A percentile compares a stretch with the other conserved stretches of the same genome.
Conservation (phyloP, 345 rosid genomes). For the Gossypium turneri region DNA sequence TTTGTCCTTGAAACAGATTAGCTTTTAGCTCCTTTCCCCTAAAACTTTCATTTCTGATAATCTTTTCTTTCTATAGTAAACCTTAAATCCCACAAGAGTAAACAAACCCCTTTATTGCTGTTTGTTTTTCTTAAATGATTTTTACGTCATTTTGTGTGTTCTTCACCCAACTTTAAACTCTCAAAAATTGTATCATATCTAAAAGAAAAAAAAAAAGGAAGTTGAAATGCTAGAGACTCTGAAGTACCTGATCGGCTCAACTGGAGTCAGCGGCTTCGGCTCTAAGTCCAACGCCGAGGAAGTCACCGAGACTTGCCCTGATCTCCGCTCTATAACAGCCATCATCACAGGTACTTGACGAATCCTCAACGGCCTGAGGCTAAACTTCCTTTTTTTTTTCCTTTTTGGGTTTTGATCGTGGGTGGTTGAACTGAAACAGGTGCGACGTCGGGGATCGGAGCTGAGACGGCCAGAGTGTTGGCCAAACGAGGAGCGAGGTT, state of each 20-base stretch:
- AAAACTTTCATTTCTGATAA: not conserved
- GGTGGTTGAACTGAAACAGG: slow-evolving; percentile 34
- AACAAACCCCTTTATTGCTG: not conserved
- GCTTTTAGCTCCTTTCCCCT: not conserved
- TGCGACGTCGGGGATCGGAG: slow-evolving; percentile 96
- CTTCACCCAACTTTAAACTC: not conserved
- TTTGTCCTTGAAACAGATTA: slow-evolving; percentile 4
- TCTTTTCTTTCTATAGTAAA: not conserved
- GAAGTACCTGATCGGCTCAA: slow-evolving; percentile 71
- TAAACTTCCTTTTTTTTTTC: not conserved
- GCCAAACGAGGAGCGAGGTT: slow-evolving; percentile 77
- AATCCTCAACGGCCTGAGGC: slow-evolving; percentile 2
- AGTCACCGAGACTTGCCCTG: slow-evolving; percentile 51
- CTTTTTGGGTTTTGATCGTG: not conserved
- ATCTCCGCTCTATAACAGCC: slow-evolving; percentile 67
- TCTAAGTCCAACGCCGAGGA: slow-evolving; percentile 87
- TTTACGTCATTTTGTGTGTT: not conserved
- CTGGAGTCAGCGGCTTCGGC: slow-evolving; percentile 79
- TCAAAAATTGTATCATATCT: not conserved
- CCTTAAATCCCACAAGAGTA: not conserved
- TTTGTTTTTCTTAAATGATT: not conserved
- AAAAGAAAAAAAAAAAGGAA: not conserved
- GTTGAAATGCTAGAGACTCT: slow-evolving; percentile 62
- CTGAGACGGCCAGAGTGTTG: slow-evolving; percentile 85
- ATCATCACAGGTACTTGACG: slow-evolving; percentile 69